These are phyloP conservation scores for Fraxinus greggii DNA, from an alignment of 305 asterid species.

Conservation along the genomic window DNA sequence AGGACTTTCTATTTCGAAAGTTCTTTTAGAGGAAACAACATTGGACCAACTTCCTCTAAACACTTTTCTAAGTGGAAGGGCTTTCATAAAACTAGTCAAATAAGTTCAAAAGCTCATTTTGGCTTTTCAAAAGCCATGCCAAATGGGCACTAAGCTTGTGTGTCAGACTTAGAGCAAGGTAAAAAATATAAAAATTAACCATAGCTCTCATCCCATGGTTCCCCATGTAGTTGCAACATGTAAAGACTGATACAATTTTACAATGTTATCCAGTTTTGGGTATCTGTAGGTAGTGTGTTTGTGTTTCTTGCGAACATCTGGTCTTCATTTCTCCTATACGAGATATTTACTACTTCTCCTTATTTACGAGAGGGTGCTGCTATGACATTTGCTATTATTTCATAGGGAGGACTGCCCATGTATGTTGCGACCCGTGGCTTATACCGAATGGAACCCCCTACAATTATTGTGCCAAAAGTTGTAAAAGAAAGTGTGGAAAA, in stretches of 20 bases:
- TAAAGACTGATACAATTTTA: neutral
- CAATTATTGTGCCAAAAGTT: constrained; percentile 76
- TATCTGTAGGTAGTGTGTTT: neutral
- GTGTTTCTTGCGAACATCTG: neutral
- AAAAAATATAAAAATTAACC: neutral
- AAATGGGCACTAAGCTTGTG: neutral
- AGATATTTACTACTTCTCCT: neutral
- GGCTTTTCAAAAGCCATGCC: too few species aligned
- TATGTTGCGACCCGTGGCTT: constrained; percentile 92
- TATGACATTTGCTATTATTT: constrained; percentile 9
- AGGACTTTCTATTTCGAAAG: too few species aligned
- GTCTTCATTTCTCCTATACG: neutral
- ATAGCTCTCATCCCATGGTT: neutral
- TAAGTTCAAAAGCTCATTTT: too few species aligned
- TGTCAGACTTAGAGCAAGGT: neutral
- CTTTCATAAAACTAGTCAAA: too few species aligned
- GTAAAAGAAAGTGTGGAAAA: constrained; percentile 73
- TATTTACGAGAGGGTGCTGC: constrained; percentile 1
- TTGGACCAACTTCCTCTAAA: too few species aligned
- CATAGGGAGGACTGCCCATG: constrained; percentile 89
- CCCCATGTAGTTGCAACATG: neutral
- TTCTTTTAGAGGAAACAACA: too few species aligned
- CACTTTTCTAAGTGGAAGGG: too few species aligned
- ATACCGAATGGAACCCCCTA: constrained; percentile 83
- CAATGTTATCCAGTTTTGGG: neutral